These are phyloP conservation scores for Verticillium tricorpus DNA, from an alignment of 2,329 filamentous ascomycete species.

Conservation along the genomic window DNA sequence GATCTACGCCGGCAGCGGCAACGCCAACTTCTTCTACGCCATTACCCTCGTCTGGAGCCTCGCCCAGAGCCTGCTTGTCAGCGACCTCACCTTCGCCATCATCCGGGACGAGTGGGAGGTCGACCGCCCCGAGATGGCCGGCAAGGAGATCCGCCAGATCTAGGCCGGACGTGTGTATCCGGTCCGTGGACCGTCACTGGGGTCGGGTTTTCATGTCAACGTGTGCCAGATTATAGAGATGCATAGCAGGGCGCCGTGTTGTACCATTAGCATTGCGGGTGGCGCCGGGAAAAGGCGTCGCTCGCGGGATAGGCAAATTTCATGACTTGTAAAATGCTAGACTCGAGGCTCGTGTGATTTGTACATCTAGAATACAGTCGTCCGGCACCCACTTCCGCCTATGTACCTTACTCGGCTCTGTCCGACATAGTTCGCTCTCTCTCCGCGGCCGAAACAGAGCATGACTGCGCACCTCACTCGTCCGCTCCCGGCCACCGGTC, in stretches of 20 bases:
- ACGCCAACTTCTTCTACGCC: constrained; percentile 99
- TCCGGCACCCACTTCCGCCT: neutral
- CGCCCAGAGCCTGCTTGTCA: constrained; percentile 79
- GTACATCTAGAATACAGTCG: neutral
- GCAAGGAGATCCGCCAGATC: constrained; percentile 83
- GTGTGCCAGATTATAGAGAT: neutral
- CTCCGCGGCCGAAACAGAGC: no score
- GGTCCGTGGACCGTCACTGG: no score
- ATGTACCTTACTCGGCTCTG: neutral
- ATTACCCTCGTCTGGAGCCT: constrained; percentile 98
- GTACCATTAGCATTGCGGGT: neutral
- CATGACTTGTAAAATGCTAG: neutral
- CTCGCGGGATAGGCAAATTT: neutral
- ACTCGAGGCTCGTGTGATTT: neutral
- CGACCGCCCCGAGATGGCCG: constrained; percentile 83
- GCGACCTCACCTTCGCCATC: constrained; percentile 83
- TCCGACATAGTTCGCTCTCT: neutral
- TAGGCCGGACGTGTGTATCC: constrained; percentile 29
- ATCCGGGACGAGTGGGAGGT: constrained; percentile 92
- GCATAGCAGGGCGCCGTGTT: neutral
- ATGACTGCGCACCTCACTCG: constrained; percentile 3
- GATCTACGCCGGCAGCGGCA: constrained; percentile 97
- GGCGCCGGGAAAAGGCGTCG: neutral
- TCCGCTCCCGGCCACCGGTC: constrained; percentile 3
- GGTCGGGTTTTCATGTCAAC: neutral